Evolutionary conservation across 345 rosid genomes (phyloP).

Genomic region (Jatropha curcas): DNA sequence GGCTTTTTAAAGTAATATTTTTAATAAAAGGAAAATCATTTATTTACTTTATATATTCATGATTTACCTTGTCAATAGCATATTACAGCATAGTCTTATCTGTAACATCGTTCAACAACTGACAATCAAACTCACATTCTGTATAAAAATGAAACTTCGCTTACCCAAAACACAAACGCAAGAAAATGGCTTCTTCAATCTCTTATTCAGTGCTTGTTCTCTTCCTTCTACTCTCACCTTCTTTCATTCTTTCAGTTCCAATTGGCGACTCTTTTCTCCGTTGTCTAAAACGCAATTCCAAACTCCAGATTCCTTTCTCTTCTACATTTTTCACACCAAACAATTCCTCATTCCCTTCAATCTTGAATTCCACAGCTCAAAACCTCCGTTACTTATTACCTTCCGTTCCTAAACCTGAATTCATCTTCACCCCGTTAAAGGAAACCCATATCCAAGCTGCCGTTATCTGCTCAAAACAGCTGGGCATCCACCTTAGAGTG

Average conservation of each 20-base stretch:
- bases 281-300: constrained; percentile 19
- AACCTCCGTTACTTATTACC: constrained; percentile 30
- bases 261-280: constrained; percentile 20
- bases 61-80: no score
- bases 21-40: no score
- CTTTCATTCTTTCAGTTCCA: not conserved
- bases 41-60: no score
- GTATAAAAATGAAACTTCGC: constrained; percentile 13
- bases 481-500: constrained; percentile 22
- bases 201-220: constrained; percentile 25
- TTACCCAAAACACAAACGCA: not conserved
- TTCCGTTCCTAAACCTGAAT: constrained; percentile 26
- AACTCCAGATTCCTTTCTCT: constrained; percentile 24
- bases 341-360: constrained; percentile 21
- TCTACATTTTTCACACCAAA: constrained; percentile 24
- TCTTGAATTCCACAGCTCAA: constrained; percentile 25
- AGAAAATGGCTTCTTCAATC: constrained; percentile 29
- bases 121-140: not conserved
- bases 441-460: constrained; percentile 34
- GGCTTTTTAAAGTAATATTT: no score
- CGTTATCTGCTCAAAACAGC: constrained; percentile 23
- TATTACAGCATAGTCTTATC: no score
- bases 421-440: constrained; percentile 30
- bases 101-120: no score
- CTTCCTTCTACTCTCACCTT: constrained; percentile 18